Evolutionary conservation across 345 rosid genomes (phyloP), one percentile per base, ranked within the genome.

Genomic region (Hibiscus tridactylites): DNA sequence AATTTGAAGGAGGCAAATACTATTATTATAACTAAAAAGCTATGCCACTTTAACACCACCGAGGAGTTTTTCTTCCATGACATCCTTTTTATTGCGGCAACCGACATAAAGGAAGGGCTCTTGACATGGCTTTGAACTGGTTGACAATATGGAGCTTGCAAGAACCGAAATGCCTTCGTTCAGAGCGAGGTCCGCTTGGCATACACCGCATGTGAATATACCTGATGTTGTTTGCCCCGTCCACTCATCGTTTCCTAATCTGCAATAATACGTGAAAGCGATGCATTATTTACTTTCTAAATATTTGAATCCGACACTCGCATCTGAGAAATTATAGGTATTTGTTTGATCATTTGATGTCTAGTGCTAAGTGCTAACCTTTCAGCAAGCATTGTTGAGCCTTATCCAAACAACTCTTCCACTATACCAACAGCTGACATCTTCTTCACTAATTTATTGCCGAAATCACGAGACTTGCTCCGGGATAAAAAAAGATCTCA

Each of bases 341-440:
- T 39, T 39, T 39, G 44, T 39, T 39, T 39, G 44, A 39, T 39
- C 44, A 39, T 39, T 1, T 39, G 9, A 39, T 6, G 44, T 39
- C 44, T 39, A 6, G 44, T 6, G 24, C 24, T 21, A 21, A 79
- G 60, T 11, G 72, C 44, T 39, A 39, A 93, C 98, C 98, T 89
- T 83, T 93, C 98, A 42, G 89, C 87, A 3, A 93, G 92, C 89
- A 93, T 89, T 17, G 97, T 97, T 0, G 97, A 93, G 69, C 97
- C 97, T 85, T 93, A 97, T 82, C 91, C 98, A 64, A 93, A 93
- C 17, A 93, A 82, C 79, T 93, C 98, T 84, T 93, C 98, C 5
- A 93, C 98, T 16, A 88, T 83, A 39, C 90, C 88, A 0, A 88
- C 83, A 67, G 88, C 80, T 1, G 92, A 87, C 52, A 88, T 87